Percentiles rank a stretch among this genome's conserved stretches.
Evolutionary conservation across 805 yeast species (phyloP).

Genomic region (Saccharomycodes ludwigii): DNA sequence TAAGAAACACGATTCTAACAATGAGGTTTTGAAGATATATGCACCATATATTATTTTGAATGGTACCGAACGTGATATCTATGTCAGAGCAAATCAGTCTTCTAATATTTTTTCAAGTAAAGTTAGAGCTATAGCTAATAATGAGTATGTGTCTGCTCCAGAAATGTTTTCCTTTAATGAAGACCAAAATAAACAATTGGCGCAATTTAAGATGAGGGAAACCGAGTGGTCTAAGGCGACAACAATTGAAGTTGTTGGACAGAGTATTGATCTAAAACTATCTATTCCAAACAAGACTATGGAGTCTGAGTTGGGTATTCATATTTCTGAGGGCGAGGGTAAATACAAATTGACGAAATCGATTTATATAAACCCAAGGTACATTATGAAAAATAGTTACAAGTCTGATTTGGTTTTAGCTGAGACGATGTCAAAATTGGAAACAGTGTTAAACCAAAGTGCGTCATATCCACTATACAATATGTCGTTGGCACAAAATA

Average conservation of each 20-base stretch:
- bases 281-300: conserved; percentile 35
- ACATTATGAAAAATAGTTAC: conserved; percentile 53
- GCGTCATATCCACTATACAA: conserved; percentile 49
- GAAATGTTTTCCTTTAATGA: conserved; percentile 76
- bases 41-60: conserved; percentile 80
- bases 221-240: conserved; percentile 62
- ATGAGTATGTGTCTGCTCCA: conserved; percentile 34
- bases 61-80: conserved; percentile 57
- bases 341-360: conserved; percentile 66
- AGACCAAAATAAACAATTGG: conserved; percentile 52
- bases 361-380: conserved; percentile 74
- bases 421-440: conserved; percentile 53
- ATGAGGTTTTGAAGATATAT: conserved; percentile 55
- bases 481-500: conserved; percentile 37
- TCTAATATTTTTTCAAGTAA: conserved; percentile 5
- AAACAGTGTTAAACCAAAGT: conserved; percentile 33
- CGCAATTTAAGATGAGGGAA: conserved; percentile 50
- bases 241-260: conserved; percentile 86
- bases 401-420: conserved; percentile 44
- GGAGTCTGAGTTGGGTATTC: conserved; percentile 68
- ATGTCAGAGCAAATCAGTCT: conserved; percentile 41
- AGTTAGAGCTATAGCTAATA: conserved; percentile 11
- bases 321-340: conserved; percentile 75
- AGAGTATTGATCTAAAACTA: conserved; percentile 44
- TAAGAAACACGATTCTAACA: conserved; percentile 33